Percentiles rank a stretch among this genome's conserved stretches.
Conservation (phyloP, 768 basidiomycete genomes). For the Mycena latifolia region DNA sequence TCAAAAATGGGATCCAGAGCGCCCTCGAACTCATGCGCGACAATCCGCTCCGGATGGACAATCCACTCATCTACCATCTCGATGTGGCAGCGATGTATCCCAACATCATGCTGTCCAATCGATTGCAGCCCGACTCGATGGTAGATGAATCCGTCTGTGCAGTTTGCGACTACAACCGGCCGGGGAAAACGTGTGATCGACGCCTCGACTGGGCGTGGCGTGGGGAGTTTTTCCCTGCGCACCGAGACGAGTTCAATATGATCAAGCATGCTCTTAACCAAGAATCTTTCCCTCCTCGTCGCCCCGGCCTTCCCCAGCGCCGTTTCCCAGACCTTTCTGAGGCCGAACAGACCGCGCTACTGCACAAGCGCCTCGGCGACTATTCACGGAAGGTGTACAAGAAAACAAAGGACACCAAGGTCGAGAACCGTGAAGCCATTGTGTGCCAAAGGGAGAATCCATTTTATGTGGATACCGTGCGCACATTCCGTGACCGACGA, state of each 20-base stretch:
- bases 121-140: constrained; percentile 97
- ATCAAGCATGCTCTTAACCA: constrained; percentile 97
- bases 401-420: constrained; percentile 97
- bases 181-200: constrained; percentile 94
- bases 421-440: constrained; percentile 93
- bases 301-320: constrained; percentile 77
- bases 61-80: constrained; percentile 96
- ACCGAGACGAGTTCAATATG: constrained; percentile 99
- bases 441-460: constrained; percentile 98
- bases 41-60: constrained; percentile 88
- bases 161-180: constrained; percentile 97
- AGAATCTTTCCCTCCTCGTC: constrained; percentile 89
- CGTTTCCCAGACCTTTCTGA: constrained; percentile 86
- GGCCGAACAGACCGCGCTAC: constrained; percentile 89
- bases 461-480: constrained; percentile 99
- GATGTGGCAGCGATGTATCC: constrained; percentile 99
- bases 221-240: constrained; percentile 98
- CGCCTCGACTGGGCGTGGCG: constrained; percentile 98
- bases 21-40: constrained; percentile 93
- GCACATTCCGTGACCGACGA: constrained; percentile 95
- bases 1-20: constrained; percentile 81
- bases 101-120: constrained; percentile 99
- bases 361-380: constrained; percentile 97
- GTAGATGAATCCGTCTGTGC: constrained; percentile 97
- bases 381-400: constrained; percentile 99